phyloP scores from a whole-genome alignment of 2,329 filamentous ascomycete species.

The Ceratocystis variospora region DNA sequence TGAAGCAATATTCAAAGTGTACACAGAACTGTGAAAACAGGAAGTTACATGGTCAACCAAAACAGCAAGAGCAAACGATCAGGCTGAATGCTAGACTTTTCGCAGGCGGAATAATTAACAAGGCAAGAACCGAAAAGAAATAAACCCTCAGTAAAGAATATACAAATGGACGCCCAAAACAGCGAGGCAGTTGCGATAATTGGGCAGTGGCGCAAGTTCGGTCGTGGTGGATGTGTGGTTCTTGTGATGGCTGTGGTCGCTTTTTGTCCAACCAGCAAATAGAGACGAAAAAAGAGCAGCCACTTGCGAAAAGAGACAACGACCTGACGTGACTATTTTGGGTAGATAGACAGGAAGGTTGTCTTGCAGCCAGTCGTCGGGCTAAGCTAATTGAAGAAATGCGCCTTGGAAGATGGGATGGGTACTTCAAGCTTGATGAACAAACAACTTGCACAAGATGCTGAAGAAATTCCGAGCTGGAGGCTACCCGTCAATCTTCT shows the following conservation, averaged over 20 bases:
- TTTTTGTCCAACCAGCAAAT: background rate
- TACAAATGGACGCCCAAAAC: background rate
- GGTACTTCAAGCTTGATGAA: background rate
- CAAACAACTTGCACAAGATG: too few relatives aligned
- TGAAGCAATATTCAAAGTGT: slow-evolving; percentile 1
- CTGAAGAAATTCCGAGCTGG: too few relatives aligned
- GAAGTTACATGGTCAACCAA: slow-evolving; percentile 6
- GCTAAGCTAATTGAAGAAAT: background rate
- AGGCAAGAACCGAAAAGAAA: background rate
- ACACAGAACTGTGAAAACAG: background rate
- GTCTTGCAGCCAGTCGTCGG: background rate
- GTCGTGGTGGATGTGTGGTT: background rate
- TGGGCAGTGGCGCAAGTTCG: background rate
- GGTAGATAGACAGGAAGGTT: background rate
- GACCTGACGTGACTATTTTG: background rate
- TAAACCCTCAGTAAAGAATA: background rate
- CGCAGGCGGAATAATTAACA: background rate
- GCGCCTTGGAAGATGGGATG: background rate
- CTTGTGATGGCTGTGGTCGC: background rate
- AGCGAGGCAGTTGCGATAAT: background rate
- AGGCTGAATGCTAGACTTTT: background rate
- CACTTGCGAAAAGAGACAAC: background rate
- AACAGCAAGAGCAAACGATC: slow-evolving; percentile 5
- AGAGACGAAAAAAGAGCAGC: background rate
- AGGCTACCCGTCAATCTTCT: too few relatives aligned